A percentile compares a stretch with the other conserved stretches of the same genome.
These are phyloP conservation scores for Neodidymelliopsis sp. DNA, from an alignment of 2,329 filamentous ascomycete species.

Conservation along the genomic window DNA sequence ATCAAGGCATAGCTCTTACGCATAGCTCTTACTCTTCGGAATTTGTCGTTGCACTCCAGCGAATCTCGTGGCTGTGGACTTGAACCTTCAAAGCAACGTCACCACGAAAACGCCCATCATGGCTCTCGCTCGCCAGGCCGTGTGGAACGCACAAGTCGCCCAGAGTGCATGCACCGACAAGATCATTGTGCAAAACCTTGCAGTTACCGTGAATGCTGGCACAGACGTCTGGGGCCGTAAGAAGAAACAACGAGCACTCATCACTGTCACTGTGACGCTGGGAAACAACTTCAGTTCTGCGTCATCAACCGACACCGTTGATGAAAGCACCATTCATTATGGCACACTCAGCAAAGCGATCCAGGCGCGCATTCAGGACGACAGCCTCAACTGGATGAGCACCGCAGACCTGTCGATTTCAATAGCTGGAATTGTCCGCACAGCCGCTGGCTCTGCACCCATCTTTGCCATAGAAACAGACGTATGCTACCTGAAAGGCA, in stretches of 20 bases:
- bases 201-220: constrained; percentile 63
- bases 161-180: constrained; percentile 41
- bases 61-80: no score
- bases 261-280: constrained; percentile 69
- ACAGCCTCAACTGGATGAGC: constrained; percentile 30
- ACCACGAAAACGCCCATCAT: constrained; percentile 17
- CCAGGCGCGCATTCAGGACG: constrained; percentile 55
- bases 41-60: no score
- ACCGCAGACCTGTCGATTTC: constrained; percentile 30
- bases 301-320: constrained; percentile 66
- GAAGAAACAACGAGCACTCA: constrained; percentile 67
- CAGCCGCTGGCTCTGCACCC: constrained; percentile 34
- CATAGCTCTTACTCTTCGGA: no score
- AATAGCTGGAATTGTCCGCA: constrained; percentile 26
- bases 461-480: constrained; percentile 59
- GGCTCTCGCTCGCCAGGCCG: constrained; percentile 22
- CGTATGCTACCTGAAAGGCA: constrained; percentile 71
- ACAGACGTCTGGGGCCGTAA: constrained; percentile 73
- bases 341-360: constrained; percentile 73
- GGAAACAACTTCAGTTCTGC: constrained; percentile 64
- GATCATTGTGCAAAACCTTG: constrained; percentile 69
- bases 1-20: no score
- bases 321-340: constrained; percentile 78
- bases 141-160: constrained; percentile 33
- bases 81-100: neutral